Evolutionary conservation across 495 filamentous ascomycete species (phyloP).

Genomic region (Thozetella sp.): DNA sequence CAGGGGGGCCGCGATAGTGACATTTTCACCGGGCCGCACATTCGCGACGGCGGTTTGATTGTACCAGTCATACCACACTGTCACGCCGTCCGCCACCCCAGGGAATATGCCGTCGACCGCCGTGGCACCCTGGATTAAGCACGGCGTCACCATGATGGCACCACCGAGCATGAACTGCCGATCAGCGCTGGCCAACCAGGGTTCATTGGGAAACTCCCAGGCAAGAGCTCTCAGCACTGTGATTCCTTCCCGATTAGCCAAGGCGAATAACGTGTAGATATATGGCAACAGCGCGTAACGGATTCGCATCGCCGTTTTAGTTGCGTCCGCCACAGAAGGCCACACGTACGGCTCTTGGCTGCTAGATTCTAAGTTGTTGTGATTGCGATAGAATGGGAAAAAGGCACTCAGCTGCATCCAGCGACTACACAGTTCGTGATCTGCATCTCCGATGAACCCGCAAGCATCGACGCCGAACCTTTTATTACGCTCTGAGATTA

Average conservation of each 20-base stretch:
- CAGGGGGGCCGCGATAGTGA: conserved; percentile 73
- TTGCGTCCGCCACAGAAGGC: conserved; percentile 67
- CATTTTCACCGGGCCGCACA: conserved; percentile 59
- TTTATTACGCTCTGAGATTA: too few relatives aligned
- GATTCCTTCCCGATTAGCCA: conserved; percentile 66
- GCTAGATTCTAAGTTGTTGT: conserved; percentile 66
- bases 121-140: conserved; percentile 64
- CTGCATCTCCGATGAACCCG: conserved; percentile 73
- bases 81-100: conserved; percentile 56
- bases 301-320: conserved; percentile 70
- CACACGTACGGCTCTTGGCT: conserved; percentile 80
- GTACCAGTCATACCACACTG: conserved; percentile 86
- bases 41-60: conserved; percentile 53
- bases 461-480: conserved; percentile 81
- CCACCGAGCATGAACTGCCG: conserved; percentile 79
- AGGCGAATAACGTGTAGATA: conserved; percentile 78
- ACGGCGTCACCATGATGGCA: conserved; percentile 72
- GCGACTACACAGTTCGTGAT: conserved; percentile 76
- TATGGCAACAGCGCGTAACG: conserved; percentile 78
- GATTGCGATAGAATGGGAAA: conserved; percentile 89
- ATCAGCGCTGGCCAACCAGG: conserved; percentile 65
- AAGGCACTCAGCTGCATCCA: conserved; percentile 90
- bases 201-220: conserved; percentile 85
- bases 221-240: conserved; percentile 82
- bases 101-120: conserved; percentile 80